phyloP scores from a whole-genome alignment of 257 asterid species.

The Solanum boliviense region DNA sequence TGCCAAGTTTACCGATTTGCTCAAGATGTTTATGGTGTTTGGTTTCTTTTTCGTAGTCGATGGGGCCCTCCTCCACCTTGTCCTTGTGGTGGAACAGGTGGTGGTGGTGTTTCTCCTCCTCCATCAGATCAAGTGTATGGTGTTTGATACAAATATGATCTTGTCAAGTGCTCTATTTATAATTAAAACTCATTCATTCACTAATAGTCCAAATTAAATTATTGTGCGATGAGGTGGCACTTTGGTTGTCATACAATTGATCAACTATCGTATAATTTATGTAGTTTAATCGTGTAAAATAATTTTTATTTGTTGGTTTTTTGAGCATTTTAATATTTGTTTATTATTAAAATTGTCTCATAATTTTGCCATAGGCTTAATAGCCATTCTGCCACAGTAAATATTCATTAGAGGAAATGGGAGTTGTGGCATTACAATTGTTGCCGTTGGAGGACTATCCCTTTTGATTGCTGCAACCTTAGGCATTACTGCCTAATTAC shows the following conservation, averaged over 20 bases:
- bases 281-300: background rate
- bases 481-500: too few relatives aligned
- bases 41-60: slow-evolving; percentile 12
- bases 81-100: slow-evolving; percentile 23
- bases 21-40: slow-evolving; percentile 18
- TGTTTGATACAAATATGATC: background rate
- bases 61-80: slow-evolving; percentile 2
- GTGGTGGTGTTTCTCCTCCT: slow-evolving; percentile 34
- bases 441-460: too few relatives aligned
- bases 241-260: background rate
- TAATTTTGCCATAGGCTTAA: too few relatives aligned
- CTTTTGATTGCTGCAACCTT: too few relatives aligned
- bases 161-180: background rate
- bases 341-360: too few relatives aligned
- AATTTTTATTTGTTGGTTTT: background rate
- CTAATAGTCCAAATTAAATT: background rate
- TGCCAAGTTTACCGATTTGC: slow-evolving; percentile 8
- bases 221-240: background rate
- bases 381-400: too few relatives aligned
- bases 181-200: background rate
- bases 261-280: background rate
- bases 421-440: too few relatives aligned
- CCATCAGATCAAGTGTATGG: slow-evolving; percentile 1
- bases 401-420: too few relatives aligned
- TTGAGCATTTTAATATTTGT: too few relatives aligned